Conservation (phyloP, 768 basidiomycete genomes). For the Inosperma sp. region DNA sequence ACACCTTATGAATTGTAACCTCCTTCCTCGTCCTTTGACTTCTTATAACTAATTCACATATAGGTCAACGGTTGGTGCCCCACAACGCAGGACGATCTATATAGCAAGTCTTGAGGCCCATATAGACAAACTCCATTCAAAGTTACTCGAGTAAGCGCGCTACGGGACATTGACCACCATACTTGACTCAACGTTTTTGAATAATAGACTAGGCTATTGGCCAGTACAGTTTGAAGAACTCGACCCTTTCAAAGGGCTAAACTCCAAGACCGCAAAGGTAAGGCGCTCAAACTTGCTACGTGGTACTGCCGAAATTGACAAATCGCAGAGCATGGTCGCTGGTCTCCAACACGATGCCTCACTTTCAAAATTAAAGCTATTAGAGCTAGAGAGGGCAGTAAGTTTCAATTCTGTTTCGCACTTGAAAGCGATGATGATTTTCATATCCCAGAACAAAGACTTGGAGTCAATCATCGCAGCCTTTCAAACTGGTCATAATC, state of each 20-base stretch:
- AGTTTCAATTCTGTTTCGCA: slow-evolving; percentile 21
- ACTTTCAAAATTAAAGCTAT: slow-evolving; percentile 53
- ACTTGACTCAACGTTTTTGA: slow-evolving; percentile 1
- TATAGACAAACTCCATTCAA: slow-evolving; percentile 61
- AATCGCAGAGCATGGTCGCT: slow-evolving; percentile 62
- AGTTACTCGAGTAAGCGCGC: slow-evolving; percentile 43
- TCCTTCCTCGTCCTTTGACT: background rate
- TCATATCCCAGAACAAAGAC: slow-evolving; percentile 26
- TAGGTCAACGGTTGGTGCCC: slow-evolving; percentile 63
- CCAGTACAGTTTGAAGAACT: slow-evolving; percentile 55
- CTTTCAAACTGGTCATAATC: slow-evolving; percentile 4
- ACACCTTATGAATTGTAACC: slow-evolving; percentile 61
- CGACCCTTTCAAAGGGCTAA: slow-evolving; percentile 63
- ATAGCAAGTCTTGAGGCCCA: slow-evolving; percentile 69
- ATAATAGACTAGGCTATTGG: slow-evolving; percentile 43
- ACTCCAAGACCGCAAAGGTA: slow-evolving; percentile 74
- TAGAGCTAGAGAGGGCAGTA: slow-evolving; percentile 68
- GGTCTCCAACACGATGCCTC: slow-evolving; percentile 64
- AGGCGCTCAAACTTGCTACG: slow-evolving; percentile 1
- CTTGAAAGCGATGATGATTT: background rate
- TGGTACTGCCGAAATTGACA: background rate
- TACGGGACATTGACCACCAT: background rate
- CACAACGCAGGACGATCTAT: slow-evolving; percentile 65
- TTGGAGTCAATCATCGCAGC: slow-evolving; percentile 22
- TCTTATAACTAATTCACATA: slow-evolving; percentile 1